These are phyloP conservation scores for Xylaria sp. DNA, from an alignment of 2,329 filamentous ascomycete species.

Conservation along the genomic window DNA sequence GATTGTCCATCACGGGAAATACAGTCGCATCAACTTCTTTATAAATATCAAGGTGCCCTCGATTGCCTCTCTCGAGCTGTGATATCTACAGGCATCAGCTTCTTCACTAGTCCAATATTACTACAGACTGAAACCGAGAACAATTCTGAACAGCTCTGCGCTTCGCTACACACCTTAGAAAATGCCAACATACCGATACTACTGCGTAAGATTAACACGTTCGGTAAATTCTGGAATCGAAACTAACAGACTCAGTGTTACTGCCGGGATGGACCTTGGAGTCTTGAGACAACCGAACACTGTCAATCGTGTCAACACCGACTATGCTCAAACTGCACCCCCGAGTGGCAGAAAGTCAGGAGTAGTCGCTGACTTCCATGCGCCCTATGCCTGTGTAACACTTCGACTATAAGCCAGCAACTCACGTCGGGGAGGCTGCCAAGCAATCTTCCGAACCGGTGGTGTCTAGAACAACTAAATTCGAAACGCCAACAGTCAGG, in stretches of 20 bases:
- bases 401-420: neutral
- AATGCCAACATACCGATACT: slow-evolving; percentile 1
- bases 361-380: neutral
- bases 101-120: neutral
- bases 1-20: neutral
- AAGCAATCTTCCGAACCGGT: neutral
- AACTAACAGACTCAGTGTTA: slow-evolving; percentile 17
- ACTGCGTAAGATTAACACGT: slow-evolving; percentile 5
- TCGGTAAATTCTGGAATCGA: no score
- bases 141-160: neutral
- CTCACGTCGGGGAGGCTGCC: neutral
- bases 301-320: slow-evolving; percentile 1
- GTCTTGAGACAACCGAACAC: neutral
- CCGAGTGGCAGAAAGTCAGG: neutral
- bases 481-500: no score
- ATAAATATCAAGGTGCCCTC: neutral
- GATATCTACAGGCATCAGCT: neutral
- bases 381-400: no score
- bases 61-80: neutral
- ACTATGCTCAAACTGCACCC: neutral
- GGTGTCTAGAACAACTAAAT: neutral
- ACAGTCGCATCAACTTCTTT: neutral
- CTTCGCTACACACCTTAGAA: neutral
- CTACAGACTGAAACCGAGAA: neutral
- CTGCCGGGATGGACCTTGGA: slow-evolving; percentile 11